phyloP scores from a whole-genome alignment of 2,329 filamentous ascomycete genomes.

The Colletotrichum spinosum region DNA sequence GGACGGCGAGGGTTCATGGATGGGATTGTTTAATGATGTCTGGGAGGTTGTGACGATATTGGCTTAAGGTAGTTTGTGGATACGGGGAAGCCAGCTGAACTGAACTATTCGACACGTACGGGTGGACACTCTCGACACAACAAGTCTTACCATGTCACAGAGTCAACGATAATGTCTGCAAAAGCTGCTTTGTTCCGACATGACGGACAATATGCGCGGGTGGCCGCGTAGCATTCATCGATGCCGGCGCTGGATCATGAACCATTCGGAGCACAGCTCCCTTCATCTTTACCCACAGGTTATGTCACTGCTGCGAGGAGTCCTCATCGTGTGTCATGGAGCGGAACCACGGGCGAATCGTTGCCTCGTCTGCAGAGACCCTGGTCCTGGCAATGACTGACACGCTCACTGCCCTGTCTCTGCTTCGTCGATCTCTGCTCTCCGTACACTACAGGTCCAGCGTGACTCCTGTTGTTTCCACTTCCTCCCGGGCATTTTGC shows the following conservation, averaged over 20 bases:
- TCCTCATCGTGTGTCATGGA: conserved; percentile 18
- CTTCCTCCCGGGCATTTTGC: neutral
- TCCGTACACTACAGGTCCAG: neutral
- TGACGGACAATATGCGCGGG: too few species aligned
- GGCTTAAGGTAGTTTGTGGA: too few species aligned
- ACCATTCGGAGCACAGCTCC: neutral
- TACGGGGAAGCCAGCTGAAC: too few species aligned
- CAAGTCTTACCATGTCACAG: too few species aligned
- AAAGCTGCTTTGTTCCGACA: too few species aligned
- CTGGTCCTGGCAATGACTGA: neutral
- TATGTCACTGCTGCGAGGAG: conserved; percentile 31
- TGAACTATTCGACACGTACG: too few species aligned
- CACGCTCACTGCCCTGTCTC: neutral
- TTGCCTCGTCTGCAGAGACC: conserved; percentile 1
- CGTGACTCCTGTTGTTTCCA: neutral
- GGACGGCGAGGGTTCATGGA: conserved; percentile 6
- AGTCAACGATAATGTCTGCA: too few species aligned
- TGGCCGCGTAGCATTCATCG: too few species aligned
- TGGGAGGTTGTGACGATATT: neutral
- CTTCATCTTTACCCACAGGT: conserved; percentile 14
- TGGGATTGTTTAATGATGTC: conserved; percentile 6
- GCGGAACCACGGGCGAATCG: conserved; percentile 1
- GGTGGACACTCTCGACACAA: too few species aligned
- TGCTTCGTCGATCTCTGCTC: conserved; percentile 7
- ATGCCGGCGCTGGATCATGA: too few species aligned